Base-by-base conservation (phyloP, 805 yeast species). In the Zygosaccharomyces pseudorouxii region DNA sequence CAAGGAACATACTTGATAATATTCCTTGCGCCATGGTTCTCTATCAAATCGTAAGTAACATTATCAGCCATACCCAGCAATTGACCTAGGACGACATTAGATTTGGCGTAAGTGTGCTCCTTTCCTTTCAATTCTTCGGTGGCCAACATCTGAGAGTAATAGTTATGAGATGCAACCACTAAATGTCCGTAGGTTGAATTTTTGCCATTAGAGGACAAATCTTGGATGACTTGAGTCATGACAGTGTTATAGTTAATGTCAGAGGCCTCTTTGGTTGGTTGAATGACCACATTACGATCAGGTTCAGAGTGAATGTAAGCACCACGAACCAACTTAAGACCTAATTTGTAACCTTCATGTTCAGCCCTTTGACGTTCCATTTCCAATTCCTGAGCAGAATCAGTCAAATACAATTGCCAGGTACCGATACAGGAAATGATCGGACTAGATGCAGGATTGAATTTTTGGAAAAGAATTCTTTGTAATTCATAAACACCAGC, bases 21-120 rank as follows among this genome's bases (percentile, higher is more conserved):
- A 61, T 88, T 88, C 52, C 76, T 80, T 39, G 79, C 86, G 39
- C 79, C 74, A 55, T 85, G 79, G 41, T 81, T 74, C 36, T 75
- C 70, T 48, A 87, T 79, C 60, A 90, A 75, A 56, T 86, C 88
- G 64, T 77, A 76, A 22, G 97, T 88, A 52, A 87, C 79, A 60
- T 85, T 84, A 68, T 90, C 98, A 45, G 96, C 95, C 97, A 90
- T 92, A 31, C 98, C 98, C 63, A 92, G 73, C 55, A 90, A 78
- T 72, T 92, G 97, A 38, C 92, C 98, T 57, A 89, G 74, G 6
- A 86, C 89, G 22, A 90, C 85, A 56, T 86, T 86, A 40, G 81
- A 71, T 51, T 70, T 71, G 31, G 89, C 85, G 54, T 82, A 84
- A 42, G 80, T 70, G 48, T 69, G 68, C 5, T 65, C 61, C 42